Conservation (phyloP, 2,329 filamentous ascomycete genomes). For the Stachybotrys echinatus region DNA sequence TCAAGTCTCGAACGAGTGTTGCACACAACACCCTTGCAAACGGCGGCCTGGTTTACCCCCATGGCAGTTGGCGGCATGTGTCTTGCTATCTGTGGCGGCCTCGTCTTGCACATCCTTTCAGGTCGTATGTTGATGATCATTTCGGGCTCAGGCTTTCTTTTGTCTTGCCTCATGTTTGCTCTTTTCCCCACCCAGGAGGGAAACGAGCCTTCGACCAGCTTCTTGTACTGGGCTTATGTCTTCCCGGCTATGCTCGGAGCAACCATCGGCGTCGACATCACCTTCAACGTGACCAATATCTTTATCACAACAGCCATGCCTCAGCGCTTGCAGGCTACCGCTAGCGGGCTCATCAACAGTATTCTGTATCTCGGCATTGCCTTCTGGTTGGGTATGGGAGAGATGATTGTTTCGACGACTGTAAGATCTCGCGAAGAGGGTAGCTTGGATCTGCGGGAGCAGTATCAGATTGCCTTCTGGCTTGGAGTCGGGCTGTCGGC, state of each 20-base stretch:
- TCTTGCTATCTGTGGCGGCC: slow-evolving; percentile 56
- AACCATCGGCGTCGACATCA: slow-evolving; percentile 70
- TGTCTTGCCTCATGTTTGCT: slow-evolving; percentile 58
- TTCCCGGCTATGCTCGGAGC: slow-evolving; percentile 66
- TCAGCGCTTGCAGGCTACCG: slow-evolving; percentile 61
- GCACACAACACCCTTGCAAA: slow-evolving; percentile 51
- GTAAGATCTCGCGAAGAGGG: slow-evolving; percentile 16
- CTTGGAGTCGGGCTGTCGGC: slow-evolving; percentile 53
- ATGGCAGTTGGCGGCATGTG: slow-evolving; percentile 64
- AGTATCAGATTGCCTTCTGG: slow-evolving; percentile 64
- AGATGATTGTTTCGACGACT: slow-evolving; percentile 54
- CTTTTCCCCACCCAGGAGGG: slow-evolving; percentile 51
- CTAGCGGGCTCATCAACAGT: slow-evolving; percentile 66
- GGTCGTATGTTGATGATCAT: slow-evolving; percentile 59
- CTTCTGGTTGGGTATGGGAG: slow-evolving; percentile 64
- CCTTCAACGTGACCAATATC: slow-evolving; percentile 69
- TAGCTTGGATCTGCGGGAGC: slow-evolving; percentile 36
- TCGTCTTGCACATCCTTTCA: slow-evolving; percentile 61
- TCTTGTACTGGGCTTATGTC: slow-evolving; percentile 64
- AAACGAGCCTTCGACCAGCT: slow-evolving; percentile 20
- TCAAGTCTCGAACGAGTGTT: slow-evolving; percentile 55
- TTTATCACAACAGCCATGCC: slow-evolving; percentile 73
- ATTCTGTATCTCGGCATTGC: slow-evolving; percentile 68
- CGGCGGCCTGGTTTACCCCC: slow-evolving; percentile 65
- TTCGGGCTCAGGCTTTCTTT: slow-evolving; percentile 53